Percentiles rank a stretch among this genome's conserved stretches.
Conservation (phyloP, 108 stramenopile genomes). For the Chaetoceros muelleri region DNA sequence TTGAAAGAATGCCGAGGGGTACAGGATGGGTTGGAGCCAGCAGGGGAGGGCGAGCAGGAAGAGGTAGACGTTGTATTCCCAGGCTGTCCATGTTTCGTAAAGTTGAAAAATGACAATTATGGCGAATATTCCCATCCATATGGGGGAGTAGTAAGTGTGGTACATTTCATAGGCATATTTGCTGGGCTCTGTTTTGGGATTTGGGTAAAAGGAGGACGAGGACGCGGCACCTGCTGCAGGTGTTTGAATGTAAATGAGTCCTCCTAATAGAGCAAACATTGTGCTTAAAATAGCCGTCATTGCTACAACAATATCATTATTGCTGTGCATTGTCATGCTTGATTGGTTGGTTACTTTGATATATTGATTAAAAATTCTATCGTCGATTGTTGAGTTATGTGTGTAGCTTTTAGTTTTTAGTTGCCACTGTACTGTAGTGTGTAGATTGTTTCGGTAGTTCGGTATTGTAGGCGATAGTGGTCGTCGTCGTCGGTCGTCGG, state of each 20-base stretch:
- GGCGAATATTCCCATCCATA: slow-evolving; percentile 78
- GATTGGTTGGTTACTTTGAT: background rate
- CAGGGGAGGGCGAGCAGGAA: slow-evolving; percentile 69
- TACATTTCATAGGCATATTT: slow-evolving; percentile 76
- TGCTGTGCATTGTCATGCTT: background rate
- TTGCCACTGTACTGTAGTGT: no score
- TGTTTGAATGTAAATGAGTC: slow-evolving; percentile 43
- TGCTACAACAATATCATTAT: slow-evolving; percentile 4
- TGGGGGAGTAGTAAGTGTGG: slow-evolving; percentile 54
- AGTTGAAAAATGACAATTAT: slow-evolving; percentile 63
- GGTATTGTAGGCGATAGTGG: no score
- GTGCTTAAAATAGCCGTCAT: slow-evolving; percentile 64
- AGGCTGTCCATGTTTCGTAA: slow-evolving; percentile 76
- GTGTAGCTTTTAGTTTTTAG: no score
- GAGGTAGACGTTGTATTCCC: slow-evolving; percentile 62
- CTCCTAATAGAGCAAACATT: slow-evolving; percentile 51
- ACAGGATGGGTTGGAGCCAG: slow-evolving; percentile 73
- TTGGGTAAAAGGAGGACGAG: slow-evolving; percentile 19
- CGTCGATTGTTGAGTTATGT: no score
- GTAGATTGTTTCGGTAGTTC: no score
- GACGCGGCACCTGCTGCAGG: slow-evolving; percentile 10
- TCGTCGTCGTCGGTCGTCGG: no score
- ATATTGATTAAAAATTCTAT: no score
- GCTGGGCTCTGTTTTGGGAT: slow-evolving; percentile 45
- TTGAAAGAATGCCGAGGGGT: slow-evolving; percentile 34